These are phyloP conservation scores for Clonostachys rosea DNA, from an alignment of 2,329 filamentous ascomycete species.

Conservation along the genomic window DNA sequence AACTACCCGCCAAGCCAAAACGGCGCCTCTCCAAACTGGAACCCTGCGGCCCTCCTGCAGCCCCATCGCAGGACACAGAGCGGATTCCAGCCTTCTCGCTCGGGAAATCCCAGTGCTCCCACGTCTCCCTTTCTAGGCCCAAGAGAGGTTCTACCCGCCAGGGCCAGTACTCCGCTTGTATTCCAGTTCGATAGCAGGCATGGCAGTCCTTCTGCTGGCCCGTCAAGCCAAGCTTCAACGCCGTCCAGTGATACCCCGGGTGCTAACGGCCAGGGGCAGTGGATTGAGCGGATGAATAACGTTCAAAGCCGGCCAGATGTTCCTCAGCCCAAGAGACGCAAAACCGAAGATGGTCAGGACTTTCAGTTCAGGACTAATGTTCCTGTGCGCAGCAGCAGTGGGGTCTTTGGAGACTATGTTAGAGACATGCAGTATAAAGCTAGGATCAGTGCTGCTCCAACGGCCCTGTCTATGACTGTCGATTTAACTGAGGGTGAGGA, in stretches of 20 bases:
- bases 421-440: constrained; percentile 51
- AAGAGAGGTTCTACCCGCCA: constrained; percentile 9
- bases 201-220: constrained; percentile 22
- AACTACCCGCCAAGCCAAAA: too few species aligned
- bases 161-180: constrained; percentile 23
- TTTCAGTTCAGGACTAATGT: constrained; percentile 28
- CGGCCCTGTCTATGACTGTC: constrained; percentile 37
- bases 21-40: constrained; percentile 20
- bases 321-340: constrained; percentile 63
- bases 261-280: constrained; percentile 38
- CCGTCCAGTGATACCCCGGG: constrained; percentile 12
- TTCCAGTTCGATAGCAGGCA: constrained; percentile 36
- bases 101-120: constrained; percentile 10
- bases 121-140: constrained; percentile 13
- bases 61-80: constrained; percentile 17
- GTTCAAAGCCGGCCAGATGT: constrained; percentile 59
- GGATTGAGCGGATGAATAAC: constrained; percentile 74
- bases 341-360: constrained; percentile 39
- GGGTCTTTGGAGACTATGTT: constrained; percentile 62
- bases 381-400: constrained; percentile 35
- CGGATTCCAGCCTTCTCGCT: constrained; percentile 17
- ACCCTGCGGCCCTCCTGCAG: constrained; percentile 32
- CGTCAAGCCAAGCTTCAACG: constrained; percentile 24
- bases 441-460: constrained; percentile 6
- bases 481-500: constrained; percentile 23